Evolutionary conservation across 106 monocot genomes (phyloP).

Genomic region (Apostasia shenzhenica): DNA sequence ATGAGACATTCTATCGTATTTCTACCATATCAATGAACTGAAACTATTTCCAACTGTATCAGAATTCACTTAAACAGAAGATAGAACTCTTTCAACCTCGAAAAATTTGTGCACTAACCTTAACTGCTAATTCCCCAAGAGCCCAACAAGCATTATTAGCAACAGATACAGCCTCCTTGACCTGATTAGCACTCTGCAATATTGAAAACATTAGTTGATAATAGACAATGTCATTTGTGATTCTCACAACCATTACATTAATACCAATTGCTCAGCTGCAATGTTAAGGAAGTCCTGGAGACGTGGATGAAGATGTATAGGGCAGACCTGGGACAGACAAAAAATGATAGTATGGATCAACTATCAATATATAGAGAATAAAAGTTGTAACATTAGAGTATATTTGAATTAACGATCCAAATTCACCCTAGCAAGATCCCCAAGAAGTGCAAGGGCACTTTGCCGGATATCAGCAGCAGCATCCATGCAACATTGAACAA

Average conservation of each 20-base stretch:
- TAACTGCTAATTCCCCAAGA: slow-evolving; percentile 93
- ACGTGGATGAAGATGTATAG: slow-evolving; percentile 77
- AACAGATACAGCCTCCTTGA: slow-evolving; percentile 80
- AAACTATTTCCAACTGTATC: too few species aligned
- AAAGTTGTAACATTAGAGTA: background rate
- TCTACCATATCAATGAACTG: too few species aligned
- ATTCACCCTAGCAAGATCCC: slow-evolving; percentile 93
- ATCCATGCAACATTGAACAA: slow-evolving; percentile 94
- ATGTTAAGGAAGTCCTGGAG: slow-evolving; percentile 76
- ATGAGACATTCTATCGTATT: too few species aligned
- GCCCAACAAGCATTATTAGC: slow-evolving; percentile 99
- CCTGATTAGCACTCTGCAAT: slow-evolving; percentile 40
- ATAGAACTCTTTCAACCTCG: too few species aligned
- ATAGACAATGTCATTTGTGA: background rate
- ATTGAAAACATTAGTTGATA: background rate
- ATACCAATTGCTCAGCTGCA: slow-evolving; percentile 90
- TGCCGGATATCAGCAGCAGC: slow-evolving; percentile 84
- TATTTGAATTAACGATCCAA: background rate
- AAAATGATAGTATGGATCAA: background rate
- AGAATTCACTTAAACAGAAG: too few species aligned
- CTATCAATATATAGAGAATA: background rate
- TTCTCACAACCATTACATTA: background rate
- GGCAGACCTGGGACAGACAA: slow-evolving; percentile 62
- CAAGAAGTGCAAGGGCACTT: slow-evolving; percentile 96
- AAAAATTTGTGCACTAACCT: slow-evolving; percentile 37